A percentile compares a stretch with the other conserved stretches of the same genome.
phyloP scores from a whole-genome alignment of 1,284 basidiomycete species.

The Apiotrichum sp. region DNA sequence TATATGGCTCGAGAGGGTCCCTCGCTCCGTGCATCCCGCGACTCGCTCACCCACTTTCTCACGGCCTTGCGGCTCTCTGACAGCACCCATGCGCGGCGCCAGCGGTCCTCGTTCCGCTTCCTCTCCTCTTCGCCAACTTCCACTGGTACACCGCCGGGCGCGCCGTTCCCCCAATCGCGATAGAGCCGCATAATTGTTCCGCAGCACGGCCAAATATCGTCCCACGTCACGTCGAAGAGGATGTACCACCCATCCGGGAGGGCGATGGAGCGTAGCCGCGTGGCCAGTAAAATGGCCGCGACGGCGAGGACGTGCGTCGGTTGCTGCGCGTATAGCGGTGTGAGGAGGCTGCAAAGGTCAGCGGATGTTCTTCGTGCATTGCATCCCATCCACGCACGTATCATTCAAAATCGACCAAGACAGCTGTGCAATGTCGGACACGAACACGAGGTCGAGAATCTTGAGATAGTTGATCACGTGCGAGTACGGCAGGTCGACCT shows the following conservation, averaged over 20 bases:
- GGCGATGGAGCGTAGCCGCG: slow-evolving; percentile 61
- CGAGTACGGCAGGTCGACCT: slow-evolving; percentile 85
- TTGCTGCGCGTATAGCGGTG: slow-evolving; percentile 81
- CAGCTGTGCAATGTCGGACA: slow-evolving; percentile 62
- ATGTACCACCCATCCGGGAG: slow-evolving; percentile 81
- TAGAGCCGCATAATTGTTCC: slow-evolving; percentile 72
- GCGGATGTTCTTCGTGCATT: not conserved
- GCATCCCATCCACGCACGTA: slow-evolving; percentile 56
- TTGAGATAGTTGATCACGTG: slow-evolving; percentile 93
- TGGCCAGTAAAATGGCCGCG: slow-evolving; percentile 71
- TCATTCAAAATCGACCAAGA: slow-evolving; percentile 91
- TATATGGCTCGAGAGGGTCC: not conserved
- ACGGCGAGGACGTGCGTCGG: slow-evolving; percentile 81
- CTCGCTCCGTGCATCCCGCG: not conserved
- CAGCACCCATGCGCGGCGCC: slow-evolving; percentile 57
- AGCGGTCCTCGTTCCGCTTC: slow-evolving; percentile 49
- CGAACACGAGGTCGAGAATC: slow-evolving; percentile 67
- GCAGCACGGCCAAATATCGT: slow-evolving; percentile 73
- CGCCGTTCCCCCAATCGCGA: slow-evolving; percentile 32
- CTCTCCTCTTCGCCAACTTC: slow-evolving; percentile 27
- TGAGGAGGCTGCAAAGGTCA: slow-evolving; percentile 61
- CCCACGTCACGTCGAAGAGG: slow-evolving; percentile 77
- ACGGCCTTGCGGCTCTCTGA: slow-evolving; percentile 37
- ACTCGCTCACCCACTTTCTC: slow-evolving; percentile 47
- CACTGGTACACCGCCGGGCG: slow-evolving; percentile 41